Percentiles rank a stretch among this genome's conserved stretches.
These are phyloP conservation scores for Chrysochromulina tobinii DNA, from an alignment of 78 protist genomes.

Conservation along the genomic window DNA sequence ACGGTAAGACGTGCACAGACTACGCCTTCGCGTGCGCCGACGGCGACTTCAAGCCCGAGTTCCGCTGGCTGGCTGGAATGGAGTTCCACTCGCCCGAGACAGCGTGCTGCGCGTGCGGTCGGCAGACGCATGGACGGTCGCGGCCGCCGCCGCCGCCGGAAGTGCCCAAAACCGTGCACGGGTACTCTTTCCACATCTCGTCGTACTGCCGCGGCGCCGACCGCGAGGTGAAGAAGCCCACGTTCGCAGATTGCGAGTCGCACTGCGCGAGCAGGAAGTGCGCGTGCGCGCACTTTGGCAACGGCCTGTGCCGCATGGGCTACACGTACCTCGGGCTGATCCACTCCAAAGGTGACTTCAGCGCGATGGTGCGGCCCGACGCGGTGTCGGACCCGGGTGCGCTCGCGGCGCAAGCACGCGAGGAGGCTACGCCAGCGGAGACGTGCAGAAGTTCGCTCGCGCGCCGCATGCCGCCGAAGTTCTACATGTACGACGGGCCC, in stretches of 20 bases:
- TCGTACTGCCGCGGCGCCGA: no score
- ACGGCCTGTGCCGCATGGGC: background rate
- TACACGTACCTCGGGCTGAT: background rate
- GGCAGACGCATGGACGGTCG: no score
- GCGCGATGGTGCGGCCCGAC: background rate
- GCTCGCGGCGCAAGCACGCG: background rate
- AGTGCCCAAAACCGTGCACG: background rate
- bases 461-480: background rate
- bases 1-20: background rate
- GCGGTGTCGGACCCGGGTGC: background rate
- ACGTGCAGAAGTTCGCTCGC: no score
- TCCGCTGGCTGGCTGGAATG: background rate
- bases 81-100: background rate
- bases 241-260: background rate
- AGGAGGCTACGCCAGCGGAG: background rate
- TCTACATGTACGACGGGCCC: background rate
- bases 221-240: background rate
- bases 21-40: background rate
- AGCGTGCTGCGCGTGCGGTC: background rate
- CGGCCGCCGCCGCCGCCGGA: no score
- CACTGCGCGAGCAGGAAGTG: background rate
- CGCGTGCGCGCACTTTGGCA: background rate
- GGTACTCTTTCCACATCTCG: no score
- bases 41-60: background rate
- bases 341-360: background rate